A percentile compares a stretch with the other conserved stretches of the same genome.
Conservation (phyloP, 495 filamentous ascomycete species). For the Daldinia grandis region DNA sequence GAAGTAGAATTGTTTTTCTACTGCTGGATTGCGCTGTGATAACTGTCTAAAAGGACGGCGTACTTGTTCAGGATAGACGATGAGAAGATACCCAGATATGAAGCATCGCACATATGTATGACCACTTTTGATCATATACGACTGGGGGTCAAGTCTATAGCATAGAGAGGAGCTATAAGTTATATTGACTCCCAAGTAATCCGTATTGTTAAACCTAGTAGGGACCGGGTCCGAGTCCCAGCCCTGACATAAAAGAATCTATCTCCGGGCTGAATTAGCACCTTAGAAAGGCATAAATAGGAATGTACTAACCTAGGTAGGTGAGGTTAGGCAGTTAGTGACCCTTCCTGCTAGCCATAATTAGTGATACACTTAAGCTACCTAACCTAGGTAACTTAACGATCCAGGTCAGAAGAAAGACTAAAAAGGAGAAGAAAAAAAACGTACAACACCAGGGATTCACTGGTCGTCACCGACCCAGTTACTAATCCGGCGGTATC, state of each 20-base stretch:
- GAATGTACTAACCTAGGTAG: too few species aligned
- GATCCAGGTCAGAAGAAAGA: neutral
- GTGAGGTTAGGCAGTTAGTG: too few species aligned
- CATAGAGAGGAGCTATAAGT: neutral
- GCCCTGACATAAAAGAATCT: neutral
- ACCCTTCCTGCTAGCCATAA: neutral
- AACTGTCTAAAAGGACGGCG: too few species aligned
- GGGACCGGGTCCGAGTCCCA: neutral
- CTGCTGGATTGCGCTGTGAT: too few species aligned
- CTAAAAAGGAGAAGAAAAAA: conserved; percentile 8
- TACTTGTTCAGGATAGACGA: too few species aligned
- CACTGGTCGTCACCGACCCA: conserved; percentile 58
- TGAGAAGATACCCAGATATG: neutral
- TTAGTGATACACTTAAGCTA: neutral
- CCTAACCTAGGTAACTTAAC: neutral
- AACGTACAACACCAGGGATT: conserved; percentile 57
- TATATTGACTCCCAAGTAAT: too few species aligned
- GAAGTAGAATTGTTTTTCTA: too few species aligned
- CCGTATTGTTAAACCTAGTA: neutral
- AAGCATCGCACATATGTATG: neutral
- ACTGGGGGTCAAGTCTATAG: neutral
- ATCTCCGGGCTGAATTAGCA: neutral
- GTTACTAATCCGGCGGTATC: conserved; percentile 52
- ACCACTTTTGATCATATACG: neutral
- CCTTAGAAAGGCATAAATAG: too few species aligned